phyloP scores from a whole-genome alignment of 2,329 filamentous ascomycete species.

The Claviceps humidiphila region DNA sequence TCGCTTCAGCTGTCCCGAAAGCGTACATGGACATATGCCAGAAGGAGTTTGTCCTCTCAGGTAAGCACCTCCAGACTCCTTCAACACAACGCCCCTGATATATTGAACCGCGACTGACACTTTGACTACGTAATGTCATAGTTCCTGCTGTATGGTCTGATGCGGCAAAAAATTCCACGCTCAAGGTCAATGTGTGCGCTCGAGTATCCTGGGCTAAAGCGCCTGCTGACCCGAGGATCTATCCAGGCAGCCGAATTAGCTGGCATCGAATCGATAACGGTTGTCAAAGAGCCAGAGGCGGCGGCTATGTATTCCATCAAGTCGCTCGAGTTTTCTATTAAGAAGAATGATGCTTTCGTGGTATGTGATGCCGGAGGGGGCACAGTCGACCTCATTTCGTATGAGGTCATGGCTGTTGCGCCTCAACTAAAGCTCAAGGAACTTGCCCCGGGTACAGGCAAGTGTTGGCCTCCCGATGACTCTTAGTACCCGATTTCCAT shows the following conservation, averaged over 20 bases:
- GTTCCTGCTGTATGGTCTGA: conserved; percentile 48
- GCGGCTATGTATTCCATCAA: conserved; percentile 36
- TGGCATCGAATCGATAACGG: conserved; percentile 27
- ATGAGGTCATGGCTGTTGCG: conserved; percentile 25
- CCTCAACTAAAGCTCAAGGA: conserved; percentile 12
- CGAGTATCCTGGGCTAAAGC: background rate
- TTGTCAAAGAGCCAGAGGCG: conserved; percentile 39
- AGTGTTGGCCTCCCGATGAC: background rate
- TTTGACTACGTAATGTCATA: conserved; percentile 18
- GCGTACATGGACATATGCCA: conserved; percentile 8
- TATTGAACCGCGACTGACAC: background rate
- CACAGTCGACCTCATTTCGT: conserved; percentile 40
- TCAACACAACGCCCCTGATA: background rate
- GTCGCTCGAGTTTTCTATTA: conserved; percentile 25
- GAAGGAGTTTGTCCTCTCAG: conserved; percentile 27
- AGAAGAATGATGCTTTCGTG: conserved; percentile 34
- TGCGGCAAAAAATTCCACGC: conserved; percentile 35
- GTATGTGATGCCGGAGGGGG: conserved; percentile 42
- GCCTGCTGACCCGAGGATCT: background rate
- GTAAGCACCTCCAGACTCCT: conserved; percentile 13
- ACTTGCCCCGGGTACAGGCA: conserved; percentile 13
- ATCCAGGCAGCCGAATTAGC: conserved; percentile 23
- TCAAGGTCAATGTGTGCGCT: conserved; percentile 6
- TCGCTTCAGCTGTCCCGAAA: conserved; percentile 16
- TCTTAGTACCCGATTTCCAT: no score